Evolutionary conservation across 139 green algal species (phyloP).

Genomic region (Chlamydomonas schloesseri): DNA sequence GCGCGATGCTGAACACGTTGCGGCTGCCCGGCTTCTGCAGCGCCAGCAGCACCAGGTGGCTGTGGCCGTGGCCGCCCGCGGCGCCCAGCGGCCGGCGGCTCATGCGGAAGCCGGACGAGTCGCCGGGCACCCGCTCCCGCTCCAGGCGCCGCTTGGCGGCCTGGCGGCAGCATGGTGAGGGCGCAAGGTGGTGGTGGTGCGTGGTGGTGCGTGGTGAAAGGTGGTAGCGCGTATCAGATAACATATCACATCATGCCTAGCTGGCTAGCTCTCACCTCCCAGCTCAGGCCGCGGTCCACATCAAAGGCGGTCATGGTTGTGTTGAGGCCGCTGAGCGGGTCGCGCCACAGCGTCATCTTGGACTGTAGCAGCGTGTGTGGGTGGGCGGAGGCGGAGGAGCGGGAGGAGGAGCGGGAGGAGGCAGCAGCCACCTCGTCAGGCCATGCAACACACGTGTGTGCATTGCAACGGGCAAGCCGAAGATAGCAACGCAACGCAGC

Average conservation of each 20-base stretch:
- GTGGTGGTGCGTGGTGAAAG: background rate
- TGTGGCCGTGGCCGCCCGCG: no score
- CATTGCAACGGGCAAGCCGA: no score
- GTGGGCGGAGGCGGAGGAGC: background rate
- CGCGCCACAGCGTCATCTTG: constrained; percentile 44
- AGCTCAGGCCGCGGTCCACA: constrained; percentile 81
- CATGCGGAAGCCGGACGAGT: constrained; percentile 69
- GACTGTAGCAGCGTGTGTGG: background rate
- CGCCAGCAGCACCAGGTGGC: constrained; percentile 68
- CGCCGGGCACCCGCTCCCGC: constrained; percentile 57
- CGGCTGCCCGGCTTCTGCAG: constrained; percentile 64
- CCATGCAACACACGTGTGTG: no score
- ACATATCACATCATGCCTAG: no score
- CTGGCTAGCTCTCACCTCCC: no score
- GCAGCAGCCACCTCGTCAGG: no score
- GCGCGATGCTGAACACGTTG: constrained; percentile 69
- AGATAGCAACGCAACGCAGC: no score
- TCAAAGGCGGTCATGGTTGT: constrained; percentile 72
- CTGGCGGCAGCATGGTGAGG: background rate
- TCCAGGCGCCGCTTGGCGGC: constrained; percentile 58
- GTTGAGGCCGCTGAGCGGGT: constrained; percentile 65
- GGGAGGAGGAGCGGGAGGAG: no score
- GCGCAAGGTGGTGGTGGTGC: background rate
- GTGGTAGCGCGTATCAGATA: no score
- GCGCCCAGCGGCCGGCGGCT: constrained; percentile 61